Conservation (phyloP, 164 flowering plant species). For the Kalanchoe fedtschenkoi region DNA sequence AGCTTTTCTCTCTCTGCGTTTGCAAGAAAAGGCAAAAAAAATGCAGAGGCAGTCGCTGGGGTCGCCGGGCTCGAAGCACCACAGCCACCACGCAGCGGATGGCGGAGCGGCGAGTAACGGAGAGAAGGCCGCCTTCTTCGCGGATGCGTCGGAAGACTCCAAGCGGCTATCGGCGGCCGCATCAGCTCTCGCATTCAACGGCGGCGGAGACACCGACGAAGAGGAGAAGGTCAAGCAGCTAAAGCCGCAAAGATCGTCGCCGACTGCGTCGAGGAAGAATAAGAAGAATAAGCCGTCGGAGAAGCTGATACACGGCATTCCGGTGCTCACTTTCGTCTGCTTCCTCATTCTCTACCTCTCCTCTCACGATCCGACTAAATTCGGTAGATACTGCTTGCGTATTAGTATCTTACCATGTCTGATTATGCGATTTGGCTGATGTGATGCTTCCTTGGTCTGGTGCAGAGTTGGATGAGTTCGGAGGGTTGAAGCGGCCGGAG, state of each 20-base stretch:
- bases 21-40: no score
- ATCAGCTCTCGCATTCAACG: no score
- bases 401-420: background rate
- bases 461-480: constrained; percentile 37
- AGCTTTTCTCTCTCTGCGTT: background rate
- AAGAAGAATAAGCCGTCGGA: constrained; percentile 17
- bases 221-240: constrained; percentile 12
- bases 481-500: constrained; percentile 18
- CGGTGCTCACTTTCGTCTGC: constrained; percentile 51
- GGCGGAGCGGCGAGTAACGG: constrained; percentile 6
- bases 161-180: background rate
- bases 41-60: constrained; percentile 71
- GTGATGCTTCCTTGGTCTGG: background rate
- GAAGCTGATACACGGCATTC: constrained; percentile 52
- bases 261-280: constrained; percentile 15
- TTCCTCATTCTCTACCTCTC: constrained; percentile 55
- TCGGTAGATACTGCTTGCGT: constrained; percentile 22
- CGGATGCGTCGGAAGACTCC: background rate
- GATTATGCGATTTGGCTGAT: background rate
- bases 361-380: constrained; percentile 52
- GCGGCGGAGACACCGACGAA: constrained; percentile 12
- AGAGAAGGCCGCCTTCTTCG: background rate
- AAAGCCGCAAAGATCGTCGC: background rate
- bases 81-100: constrained; percentile 14
- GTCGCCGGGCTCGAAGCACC: constrained; percentile 38